phyloP scores from a whole-genome alignment of 176 grass and related monocot species.

The Alloteropsis semialata region DNA sequence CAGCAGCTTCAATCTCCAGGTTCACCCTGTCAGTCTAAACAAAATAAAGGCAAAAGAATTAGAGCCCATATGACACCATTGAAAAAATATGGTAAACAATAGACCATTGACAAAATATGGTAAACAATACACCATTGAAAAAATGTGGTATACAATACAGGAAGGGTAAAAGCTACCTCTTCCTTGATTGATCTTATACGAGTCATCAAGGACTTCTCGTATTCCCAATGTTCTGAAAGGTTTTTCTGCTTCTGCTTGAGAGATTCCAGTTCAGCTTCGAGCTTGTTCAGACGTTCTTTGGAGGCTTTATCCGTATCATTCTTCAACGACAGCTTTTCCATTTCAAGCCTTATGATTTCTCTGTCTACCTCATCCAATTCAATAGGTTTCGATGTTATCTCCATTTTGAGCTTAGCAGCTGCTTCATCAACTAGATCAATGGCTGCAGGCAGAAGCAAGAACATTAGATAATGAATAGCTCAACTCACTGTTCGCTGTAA shows the following conservation, averaged over 20 bases:
- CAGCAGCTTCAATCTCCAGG: constrained; percentile 92
- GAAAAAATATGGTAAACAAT: neutral
- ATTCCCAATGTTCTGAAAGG: constrained; percentile 84
- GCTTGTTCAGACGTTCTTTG: constrained; percentile 78
- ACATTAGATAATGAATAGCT: constrained; percentile 12
- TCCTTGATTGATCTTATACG: constrained; percentile 86
- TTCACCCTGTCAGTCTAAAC: constrained; percentile 89
- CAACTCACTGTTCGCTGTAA: neutral
- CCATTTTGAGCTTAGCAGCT: constrained; percentile 96
- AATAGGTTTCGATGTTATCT: constrained; percentile 94
- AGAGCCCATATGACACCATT: constrained; percentile 3
- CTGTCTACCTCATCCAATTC: constrained; percentile 93
- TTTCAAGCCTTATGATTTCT: constrained; percentile 90
- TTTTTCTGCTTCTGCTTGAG: constrained; percentile 81
- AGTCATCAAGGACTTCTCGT: constrained; percentile 85
- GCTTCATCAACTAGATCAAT: constrained; percentile 98
- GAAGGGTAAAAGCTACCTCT: constrained; percentile 65
- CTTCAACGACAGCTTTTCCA: constrained; percentile 94
- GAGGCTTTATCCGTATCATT: constrained; percentile 90
- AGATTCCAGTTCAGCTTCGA: constrained; percentile 81
- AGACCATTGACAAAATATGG: too few species aligned
- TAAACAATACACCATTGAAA: neutral
- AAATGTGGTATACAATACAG: neutral
- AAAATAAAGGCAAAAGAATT: constrained; percentile 18
- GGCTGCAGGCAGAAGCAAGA: constrained; percentile 43